Percentiles rank a stretch among this genome's conserved stretches.
These are phyloP conservation scores for Scutellaria baicalensis DNA, from an alignment of 257 asterid species.

Conservation along the genomic window DNA sequence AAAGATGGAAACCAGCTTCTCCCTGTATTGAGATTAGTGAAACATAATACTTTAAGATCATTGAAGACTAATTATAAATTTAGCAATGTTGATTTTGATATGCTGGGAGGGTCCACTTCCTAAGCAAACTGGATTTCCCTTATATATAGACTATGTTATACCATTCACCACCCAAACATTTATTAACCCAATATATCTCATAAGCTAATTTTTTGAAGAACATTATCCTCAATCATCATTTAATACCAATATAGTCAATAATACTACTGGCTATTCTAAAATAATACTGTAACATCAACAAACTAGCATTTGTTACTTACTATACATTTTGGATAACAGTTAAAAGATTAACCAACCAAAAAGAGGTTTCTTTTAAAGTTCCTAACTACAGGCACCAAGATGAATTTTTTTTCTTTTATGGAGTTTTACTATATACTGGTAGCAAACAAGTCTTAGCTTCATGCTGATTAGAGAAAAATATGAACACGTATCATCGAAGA, in stretches of 20 bases:
- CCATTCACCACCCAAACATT: background rate
- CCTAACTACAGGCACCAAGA: background rate
- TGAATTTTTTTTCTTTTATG: background rate
- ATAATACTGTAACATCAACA: background rate
- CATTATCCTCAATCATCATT: background rate
- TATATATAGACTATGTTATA: background rate
- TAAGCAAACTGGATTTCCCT: background rate
- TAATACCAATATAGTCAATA: background rate
- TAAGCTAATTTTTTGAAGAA: background rate
- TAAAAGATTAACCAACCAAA: background rate
- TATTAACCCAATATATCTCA: background rate
- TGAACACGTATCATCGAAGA: background rate
- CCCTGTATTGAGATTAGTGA: conserved; percentile 43
- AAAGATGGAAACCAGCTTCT: conserved; percentile 65
- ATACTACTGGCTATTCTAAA: background rate
- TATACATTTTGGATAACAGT: background rate
- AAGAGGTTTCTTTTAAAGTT: background rate
- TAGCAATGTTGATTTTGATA: background rate
- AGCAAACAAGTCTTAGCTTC: background rate
- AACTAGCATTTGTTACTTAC: background rate
- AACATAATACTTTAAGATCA: conserved; percentile 1
- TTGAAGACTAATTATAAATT: background rate
- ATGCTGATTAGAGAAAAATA: background rate
- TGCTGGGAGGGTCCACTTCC: background rate
- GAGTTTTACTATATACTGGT: background rate